Evolutionary conservation across 1,284 basidiomycete species (phyloP).

Genomic region (Cryptococcus floricola): DNA sequence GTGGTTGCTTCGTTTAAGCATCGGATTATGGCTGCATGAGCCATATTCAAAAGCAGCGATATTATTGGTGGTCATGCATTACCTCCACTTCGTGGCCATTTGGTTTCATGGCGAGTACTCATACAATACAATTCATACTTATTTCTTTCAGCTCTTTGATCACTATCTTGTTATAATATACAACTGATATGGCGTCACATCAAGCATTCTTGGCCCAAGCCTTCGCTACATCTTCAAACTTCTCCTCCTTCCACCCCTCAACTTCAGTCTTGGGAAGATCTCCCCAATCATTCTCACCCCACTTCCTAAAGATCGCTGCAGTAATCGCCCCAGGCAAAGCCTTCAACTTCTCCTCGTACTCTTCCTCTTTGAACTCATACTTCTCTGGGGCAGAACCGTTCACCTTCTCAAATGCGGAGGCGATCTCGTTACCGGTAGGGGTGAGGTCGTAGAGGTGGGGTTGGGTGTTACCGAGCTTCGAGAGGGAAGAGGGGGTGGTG

Average conservation of each 20-base stretch:
- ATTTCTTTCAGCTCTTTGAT: too few species aligned
- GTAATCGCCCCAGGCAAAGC: not conserved
- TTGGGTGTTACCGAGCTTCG: not conserved
- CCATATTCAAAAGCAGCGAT: too few species aligned
- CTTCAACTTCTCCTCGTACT: conserved; percentile 1
- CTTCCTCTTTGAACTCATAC: not conserved
- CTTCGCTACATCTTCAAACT: conserved; percentile 7
- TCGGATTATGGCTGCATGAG: too few species aligned
- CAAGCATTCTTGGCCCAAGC: conserved; percentile 18
- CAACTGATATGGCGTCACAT: not conserved
- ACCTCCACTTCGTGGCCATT: too few species aligned
- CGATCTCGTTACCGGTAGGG: conserved; percentile 8
- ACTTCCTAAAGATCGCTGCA: conserved; percentile 5
- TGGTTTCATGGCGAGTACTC: too few species aligned
- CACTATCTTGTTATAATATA: too few species aligned
- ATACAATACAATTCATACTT: too few species aligned
- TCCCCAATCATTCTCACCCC: conserved; percentile 8
- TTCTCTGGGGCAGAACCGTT: conserved; percentile 5
- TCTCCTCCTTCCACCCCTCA: conserved; percentile 1
- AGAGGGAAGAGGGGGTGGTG: not conserved
- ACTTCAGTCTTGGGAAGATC: conserved; percentile 2
- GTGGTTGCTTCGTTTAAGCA: too few species aligned
- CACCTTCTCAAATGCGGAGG: conserved; percentile 5
- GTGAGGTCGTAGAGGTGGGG: conserved; percentile 5
- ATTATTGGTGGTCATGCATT: too few species aligned